These are phyloP conservation scores for Diaporthe sp. DNA, from an alignment of 2,329 filamentous ascomycete species.

Conservation along the genomic window DNA sequence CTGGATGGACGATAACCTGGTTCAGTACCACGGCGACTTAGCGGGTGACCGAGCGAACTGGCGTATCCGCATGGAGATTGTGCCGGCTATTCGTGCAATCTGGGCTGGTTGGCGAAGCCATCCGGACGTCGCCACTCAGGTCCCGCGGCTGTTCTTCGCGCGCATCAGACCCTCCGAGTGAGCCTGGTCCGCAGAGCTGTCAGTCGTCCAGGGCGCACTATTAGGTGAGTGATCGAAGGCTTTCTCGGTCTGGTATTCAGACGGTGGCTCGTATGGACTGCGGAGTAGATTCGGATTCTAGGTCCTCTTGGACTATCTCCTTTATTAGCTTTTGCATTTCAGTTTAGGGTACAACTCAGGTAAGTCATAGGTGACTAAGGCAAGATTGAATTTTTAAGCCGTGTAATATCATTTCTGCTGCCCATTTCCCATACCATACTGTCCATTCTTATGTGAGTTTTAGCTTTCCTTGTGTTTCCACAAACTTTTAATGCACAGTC, in stretches of 20 bases:
- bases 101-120: not conserved
- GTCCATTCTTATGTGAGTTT: not conserved
- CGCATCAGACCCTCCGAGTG: not conserved
- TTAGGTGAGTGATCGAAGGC: not conserved
- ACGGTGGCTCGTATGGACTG: not conserved
- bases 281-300: not conserved
- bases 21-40: not conserved
- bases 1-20: not conserved
- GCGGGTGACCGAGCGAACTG: no score
- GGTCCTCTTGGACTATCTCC: not conserved
- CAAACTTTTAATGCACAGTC: not conserved
- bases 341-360: not conserved
- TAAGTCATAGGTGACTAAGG: not conserved
- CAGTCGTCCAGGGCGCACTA: not conserved
- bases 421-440: no score
- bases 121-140: not conserved
- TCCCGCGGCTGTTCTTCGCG: constrained; percentile 2
- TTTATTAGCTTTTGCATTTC: not conserved
- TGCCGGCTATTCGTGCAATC: not conserved
- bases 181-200: not conserved
- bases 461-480: not conserved
- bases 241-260: not conserved
- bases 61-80: not conserved
- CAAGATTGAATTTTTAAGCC: not conserved
- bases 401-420: not conserved